These are phyloP conservation scores for Monosporascus sp. DNA, from an alignment of 2,329 filamentous ascomycete species.

Conservation along the genomic window DNA sequence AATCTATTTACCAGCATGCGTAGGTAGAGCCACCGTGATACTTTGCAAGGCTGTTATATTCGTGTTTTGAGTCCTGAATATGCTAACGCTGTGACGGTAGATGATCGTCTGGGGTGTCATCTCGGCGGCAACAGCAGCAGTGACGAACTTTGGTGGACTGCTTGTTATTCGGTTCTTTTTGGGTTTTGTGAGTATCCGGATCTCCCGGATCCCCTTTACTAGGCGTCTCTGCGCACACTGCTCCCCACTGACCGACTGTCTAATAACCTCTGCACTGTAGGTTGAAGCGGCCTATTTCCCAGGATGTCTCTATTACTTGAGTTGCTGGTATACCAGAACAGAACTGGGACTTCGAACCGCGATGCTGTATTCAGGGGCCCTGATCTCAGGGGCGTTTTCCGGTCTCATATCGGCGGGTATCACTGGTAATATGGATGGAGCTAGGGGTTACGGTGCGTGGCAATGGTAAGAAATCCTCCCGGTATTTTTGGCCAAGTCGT, in stretches of 20 bases:
- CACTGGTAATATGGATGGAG: slow-evolving; percentile 57
- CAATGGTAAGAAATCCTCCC: slow-evolving; percentile 38
- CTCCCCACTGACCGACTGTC: not conserved
- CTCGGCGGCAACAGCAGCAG: slow-evolving; percentile 35
- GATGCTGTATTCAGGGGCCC: slow-evolving; percentile 61
- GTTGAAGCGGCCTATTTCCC: slow-evolving; percentile 28
- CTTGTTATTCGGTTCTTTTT: slow-evolving; percentile 38
- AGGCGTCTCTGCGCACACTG: not conserved
- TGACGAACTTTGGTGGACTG: slow-evolving; percentile 31
- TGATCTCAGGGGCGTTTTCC: slow-evolving; percentile 69
- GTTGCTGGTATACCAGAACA: slow-evolving; percentile 64
- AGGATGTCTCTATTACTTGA: slow-evolving; percentile 59
- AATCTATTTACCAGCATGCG: slow-evolving; percentile 39
- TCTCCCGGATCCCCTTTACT: no score
- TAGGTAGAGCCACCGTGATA: slow-evolving; percentile 21
- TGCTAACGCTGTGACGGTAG: slow-evolving; percentile 16
- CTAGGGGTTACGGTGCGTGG: slow-evolving; percentile 54
- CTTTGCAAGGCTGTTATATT: no score
- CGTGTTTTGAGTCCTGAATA: no score
- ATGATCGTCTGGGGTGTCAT: slow-evolving; percentile 47
- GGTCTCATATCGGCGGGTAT: slow-evolving; percentile 63
- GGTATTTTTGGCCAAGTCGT: not conserved
- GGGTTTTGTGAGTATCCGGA: slow-evolving; percentile 23
- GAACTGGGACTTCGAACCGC: slow-evolving; percentile 64
- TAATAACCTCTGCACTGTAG: slow-evolving; percentile 1